Base-by-base conservation (phyloP, 75 land plant genomes). In the Pinus albicaulis region DNA sequence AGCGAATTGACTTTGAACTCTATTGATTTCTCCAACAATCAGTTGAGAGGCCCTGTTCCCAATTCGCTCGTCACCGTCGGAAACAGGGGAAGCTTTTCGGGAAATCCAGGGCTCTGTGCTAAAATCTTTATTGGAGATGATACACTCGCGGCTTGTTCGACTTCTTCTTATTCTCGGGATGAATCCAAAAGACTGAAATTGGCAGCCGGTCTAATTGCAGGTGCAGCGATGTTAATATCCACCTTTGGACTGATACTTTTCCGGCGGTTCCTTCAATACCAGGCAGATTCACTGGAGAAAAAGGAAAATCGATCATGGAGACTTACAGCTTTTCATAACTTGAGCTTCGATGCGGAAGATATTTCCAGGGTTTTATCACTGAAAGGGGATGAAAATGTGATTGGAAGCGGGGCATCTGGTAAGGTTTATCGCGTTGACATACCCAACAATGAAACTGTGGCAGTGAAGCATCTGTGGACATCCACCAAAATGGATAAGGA, bases 401-500 rank as follows among this genome's bases (percentile, higher is more conserved):
- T 95, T 41, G 95, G 95, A 28, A 84, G 83, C 66, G 95, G 98
- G 7, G 83, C 90, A 12, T 88, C 91, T 4, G 91, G 95, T 20
- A 95, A 84, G 80, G 98, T 95, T 14, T 95, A 95, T 75, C 88
- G 91, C 12, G 44, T 86, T 41, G 88, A 84, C 72, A 76, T 90
- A 77, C 85, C 84, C 81, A 89, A 87, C 73, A 82, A 78, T 48
- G 84, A 90, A 26, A 73, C 84, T 41, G 85, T 95, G 26, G 98
- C 98, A 24, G 98, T 95, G 72, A 91, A 91, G 63, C 85, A 89
- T 24, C 68, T 91, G 7, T 82, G 81, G 83, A 80, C 74, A 61
- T 76, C 85, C 55, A 74, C 74, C 22, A 62, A 86, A 58, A 76
- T 72, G 24, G 77, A 63, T 24, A 69, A 76, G 68, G 86, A 88